Conservation (phyloP, 805 yeast species). For the Diddensiella transvaalensis region DNA sequence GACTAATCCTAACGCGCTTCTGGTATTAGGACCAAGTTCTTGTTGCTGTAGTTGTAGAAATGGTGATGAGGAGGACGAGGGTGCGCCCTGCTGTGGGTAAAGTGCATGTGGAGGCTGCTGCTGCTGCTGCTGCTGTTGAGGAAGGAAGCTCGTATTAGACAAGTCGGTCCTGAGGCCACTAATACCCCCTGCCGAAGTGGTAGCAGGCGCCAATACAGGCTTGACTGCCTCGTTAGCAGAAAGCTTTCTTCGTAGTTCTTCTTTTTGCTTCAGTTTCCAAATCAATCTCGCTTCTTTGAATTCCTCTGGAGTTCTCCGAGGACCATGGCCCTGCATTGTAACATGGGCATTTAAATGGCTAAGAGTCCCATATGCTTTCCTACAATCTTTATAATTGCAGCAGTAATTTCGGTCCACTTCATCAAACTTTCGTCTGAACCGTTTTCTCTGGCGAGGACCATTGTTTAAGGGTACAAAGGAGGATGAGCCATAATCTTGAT, state of each 20-base stretch:
- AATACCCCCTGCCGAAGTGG: no score
- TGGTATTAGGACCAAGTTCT: no score
- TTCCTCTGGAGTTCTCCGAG: constrained; percentile 52
- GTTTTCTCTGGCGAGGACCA: constrained; percentile 32
- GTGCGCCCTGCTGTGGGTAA: neutral
- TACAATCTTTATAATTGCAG: constrained; percentile 46
- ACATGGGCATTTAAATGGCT: constrained; percentile 59
- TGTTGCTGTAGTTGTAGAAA: no score
- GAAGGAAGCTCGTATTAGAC: no score
- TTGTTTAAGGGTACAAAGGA: constrained; percentile 31
- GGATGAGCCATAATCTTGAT: no score
- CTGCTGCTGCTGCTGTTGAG: neutral
- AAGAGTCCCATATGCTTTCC: constrained; percentile 56
- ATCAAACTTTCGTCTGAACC: constrained; percentile 52
- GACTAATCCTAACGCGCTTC: no score
- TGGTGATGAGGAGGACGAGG: no score
- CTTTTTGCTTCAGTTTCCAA: neutral
- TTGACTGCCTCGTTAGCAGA: no score
- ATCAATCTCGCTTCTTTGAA: constrained; percentile 37
- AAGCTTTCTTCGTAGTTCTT: neutral
- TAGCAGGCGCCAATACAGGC: no score
- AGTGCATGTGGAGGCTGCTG: neutral
- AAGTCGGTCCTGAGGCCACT: no score
- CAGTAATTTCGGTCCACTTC: constrained; percentile 54
- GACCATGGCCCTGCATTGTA: constrained; percentile 50